A percentile compares a stretch with the other conserved stretches of the same genome.
phyloP scores from a whole-genome alignment of 2,329 filamentous ascomycete genomes.

The Sclerotinia subarctica region DNA sequence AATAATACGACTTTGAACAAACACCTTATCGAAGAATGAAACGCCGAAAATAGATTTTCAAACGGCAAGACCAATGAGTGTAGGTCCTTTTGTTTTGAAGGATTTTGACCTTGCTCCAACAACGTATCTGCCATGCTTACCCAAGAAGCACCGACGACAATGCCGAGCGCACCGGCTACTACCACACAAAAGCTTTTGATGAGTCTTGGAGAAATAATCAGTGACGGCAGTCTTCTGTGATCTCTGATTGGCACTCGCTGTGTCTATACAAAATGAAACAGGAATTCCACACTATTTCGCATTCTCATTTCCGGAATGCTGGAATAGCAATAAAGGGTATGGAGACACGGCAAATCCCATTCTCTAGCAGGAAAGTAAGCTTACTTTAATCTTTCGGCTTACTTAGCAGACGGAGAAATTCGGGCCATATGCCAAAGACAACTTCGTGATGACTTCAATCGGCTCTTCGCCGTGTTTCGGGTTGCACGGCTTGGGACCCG shows the following conservation, averaged over 20 bases:
- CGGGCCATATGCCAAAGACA: not conserved
- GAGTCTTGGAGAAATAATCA: not conserved
- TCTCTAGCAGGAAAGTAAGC: not conserved
- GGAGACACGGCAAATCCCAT: not conserved
- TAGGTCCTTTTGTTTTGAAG: not conserved
- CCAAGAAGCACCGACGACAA: not conserved
- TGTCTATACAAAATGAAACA: not conserved
- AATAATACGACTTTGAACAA: not conserved
- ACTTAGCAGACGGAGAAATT: not conserved
- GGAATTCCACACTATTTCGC: not conserved
- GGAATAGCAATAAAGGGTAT: not conserved
- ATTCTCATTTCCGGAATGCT: not conserved
- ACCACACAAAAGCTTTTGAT: not conserved
- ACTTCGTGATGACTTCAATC: not conserved
- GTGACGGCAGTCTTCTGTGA: not conserved
- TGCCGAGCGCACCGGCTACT: not conserved
- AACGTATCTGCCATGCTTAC: not conserved
- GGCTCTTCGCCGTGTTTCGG: not conserved
- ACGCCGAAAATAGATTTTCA: not conserved
- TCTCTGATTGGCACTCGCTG: not conserved
- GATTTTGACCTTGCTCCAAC: not conserved
- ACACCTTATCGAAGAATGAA: not conserved
- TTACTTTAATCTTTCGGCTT: not conserved
- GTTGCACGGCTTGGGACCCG: slow-evolving; percentile 1
- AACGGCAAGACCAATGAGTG: not conserved